Percentiles rank a stretch among this genome's conserved stretches.
These are phyloP conservation scores for Irpex rosettiformis DNA, from an alignment of 1,284 basidiomycete species.

Conservation along the genomic window DNA sequence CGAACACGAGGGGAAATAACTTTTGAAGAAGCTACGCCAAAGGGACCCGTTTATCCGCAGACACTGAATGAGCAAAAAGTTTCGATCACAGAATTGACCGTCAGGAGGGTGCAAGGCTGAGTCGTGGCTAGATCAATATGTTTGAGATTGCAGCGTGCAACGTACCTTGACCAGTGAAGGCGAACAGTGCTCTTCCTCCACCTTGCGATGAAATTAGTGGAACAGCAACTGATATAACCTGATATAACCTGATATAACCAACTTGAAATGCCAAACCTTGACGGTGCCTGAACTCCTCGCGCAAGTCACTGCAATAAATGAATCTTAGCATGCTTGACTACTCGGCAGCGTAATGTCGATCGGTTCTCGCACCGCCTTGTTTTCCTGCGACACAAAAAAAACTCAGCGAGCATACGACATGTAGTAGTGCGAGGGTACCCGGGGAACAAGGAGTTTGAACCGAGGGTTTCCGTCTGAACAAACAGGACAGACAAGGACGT, in stretches of 20 bases:
- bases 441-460: neutral
- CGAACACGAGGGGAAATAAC: neutral
- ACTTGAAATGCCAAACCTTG: too few species aligned
- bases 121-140: too few species aligned
- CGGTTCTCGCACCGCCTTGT: neutral
- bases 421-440: neutral
- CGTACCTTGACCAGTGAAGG: neutral
- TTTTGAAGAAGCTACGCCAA: neutral
- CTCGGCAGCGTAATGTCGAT: neutral
- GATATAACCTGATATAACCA: neutral
- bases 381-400: neutral
- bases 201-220: neutral
- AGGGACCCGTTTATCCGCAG: neutral
- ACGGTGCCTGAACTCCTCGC: neutral
- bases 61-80: neutral
- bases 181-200: neutral
- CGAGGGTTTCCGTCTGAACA: neutral
- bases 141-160: too few species aligned
- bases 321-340: neutral
- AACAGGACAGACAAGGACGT: neutral
- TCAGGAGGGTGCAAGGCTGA: too few species aligned
- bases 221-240: neutral
- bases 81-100: too few species aligned
- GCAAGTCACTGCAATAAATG: neutral
- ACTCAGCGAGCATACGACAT: neutral